Base-by-base conservation (phyloP, 768 basidiomycete species). In the Amanita phalloides region DNA sequence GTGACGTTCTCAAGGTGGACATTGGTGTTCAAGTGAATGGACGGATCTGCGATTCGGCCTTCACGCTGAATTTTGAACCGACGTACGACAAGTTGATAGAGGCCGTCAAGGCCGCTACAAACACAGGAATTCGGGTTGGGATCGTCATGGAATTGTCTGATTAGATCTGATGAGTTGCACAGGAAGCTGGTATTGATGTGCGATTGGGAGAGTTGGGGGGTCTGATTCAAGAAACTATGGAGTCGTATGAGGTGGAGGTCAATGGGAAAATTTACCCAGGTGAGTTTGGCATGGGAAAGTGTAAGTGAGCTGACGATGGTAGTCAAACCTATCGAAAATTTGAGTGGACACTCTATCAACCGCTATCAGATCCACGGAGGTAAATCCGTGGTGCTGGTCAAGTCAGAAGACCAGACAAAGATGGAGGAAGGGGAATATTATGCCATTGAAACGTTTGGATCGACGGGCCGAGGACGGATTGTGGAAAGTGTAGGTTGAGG, bases 361-460 rank as follows among this genome's bases (percentile, higher is more conserved):
- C 79, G 71, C 25, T 94, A 97, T 65, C 83, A 84, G 56, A 96
- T 98, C 54, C 95, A 99, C 62, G 95, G 89, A 13, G 87, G 87
- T 26, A 99, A 99, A 67, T 90, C 88, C 0, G 84, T 98, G 1
- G 75, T 90, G 33, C 79, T 98, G 42, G 89, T 96, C 42, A 90
- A 86, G 64, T 91, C 86, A 52, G 78, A 84, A 30, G 93, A 96
- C 62, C 81, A 85, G 55, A 90, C 87, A 11, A 95, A 90, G 69
- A 99, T 99, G 96, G 96, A 98, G 62, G 96, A 99, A 68, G 96
- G 94, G 37, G 96, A 98, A 61, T 97, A 98, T 63, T 99, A 90
- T 64, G 96, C 96, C 7, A 95, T 99, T 51, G 96, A 99, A 67
- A 99, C 96, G 1, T 99, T 99, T 65, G 96, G 96, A 9, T 90